Percentiles rank a stretch among this genome's conserved stretches.
Evolutionary conservation across 1,284 basidiomycete species (phyloP).

Genomic region (Microbotryum saponariae): DNA sequence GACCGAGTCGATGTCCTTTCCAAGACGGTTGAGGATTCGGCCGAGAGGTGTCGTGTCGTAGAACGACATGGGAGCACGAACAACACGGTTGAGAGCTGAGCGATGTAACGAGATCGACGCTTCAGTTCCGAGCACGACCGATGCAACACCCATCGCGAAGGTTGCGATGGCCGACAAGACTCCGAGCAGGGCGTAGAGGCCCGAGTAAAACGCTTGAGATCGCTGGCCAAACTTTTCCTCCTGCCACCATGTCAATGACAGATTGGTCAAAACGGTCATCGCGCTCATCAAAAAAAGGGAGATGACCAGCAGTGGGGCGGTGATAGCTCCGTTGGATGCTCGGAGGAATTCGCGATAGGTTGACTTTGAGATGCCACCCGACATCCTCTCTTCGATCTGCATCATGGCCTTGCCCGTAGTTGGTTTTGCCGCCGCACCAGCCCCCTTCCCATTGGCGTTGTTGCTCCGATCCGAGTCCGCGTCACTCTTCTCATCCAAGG

Average conservation of each 20-base stretch:
- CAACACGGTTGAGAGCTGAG: conserved; percentile 55
- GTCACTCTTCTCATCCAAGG: not conserved
- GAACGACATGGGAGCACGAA: conserved; percentile 56
- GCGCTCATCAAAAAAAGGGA: conserved; percentile 55
- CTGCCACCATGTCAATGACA: conserved; percentile 28
- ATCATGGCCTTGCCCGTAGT: conserved; percentile 48
- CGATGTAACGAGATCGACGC: conserved; percentile 36
- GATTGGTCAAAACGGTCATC: conserved; percentile 21
- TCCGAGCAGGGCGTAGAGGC: conserved; percentile 60
- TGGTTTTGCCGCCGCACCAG: conserved; percentile 42
- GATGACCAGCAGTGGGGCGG: conserved; percentile 52
- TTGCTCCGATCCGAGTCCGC: conserved; percentile 43
- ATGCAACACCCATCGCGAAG: conserved; percentile 45
- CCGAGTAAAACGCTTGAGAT: conserved; percentile 55
- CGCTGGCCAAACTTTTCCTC: conserved; percentile 15
- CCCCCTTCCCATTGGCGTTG: conserved; percentile 39
- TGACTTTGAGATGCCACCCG: conserved; percentile 20
- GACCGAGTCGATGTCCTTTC: conserved; percentile 41
- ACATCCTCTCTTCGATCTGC: conserved; percentile 38
- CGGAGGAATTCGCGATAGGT: conserved; percentile 60
- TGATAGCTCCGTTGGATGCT: conserved; percentile 54
- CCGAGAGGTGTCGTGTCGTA: conserved; percentile 62
- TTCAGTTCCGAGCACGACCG: conserved; percentile 28
- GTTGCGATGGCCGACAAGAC: conserved; percentile 52
- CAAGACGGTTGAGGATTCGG: conserved; percentile 52